A percentile compares a stretch with the other conserved stretches of the same genome.
Evolutionary conservation across 139 green algal genomes (phyloP).

Genomic region (Tetradesmus lagerheimii): DNA sequence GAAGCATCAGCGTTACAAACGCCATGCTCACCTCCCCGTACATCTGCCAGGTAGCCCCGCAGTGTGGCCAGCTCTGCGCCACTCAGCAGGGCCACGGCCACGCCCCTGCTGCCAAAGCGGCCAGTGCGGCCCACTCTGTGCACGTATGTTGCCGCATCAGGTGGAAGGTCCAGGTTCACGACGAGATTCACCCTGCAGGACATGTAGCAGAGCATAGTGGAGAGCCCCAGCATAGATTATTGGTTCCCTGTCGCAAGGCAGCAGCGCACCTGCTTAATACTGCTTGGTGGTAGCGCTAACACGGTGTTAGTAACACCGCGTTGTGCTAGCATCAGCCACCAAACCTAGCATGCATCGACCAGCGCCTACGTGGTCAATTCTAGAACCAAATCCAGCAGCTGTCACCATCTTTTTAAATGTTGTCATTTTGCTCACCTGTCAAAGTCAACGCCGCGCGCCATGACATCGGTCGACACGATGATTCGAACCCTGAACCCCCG

Average conservation of each 20-base stretch:
- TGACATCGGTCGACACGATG: constrained; percentile 87
- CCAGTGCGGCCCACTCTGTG: constrained; percentile 83
- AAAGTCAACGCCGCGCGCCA: constrained; percentile 87
- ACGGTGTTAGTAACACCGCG: no score
- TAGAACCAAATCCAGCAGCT: no score
- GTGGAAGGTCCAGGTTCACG: constrained; percentile 82
- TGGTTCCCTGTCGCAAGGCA: no score
- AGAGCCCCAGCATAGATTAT: no score
- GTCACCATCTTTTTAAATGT: background rate
- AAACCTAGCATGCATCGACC: no score
- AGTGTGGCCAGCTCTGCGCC: constrained; percentile 58
- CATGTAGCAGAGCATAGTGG: no score
- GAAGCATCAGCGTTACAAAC: no score
- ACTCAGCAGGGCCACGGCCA: constrained; percentile 74
- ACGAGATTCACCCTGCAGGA: constrained; percentile 79
- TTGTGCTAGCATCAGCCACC: no score
- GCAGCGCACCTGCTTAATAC: no score
- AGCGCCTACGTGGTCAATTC: no score
- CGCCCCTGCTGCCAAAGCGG: constrained; percentile 81
- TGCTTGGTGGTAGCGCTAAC: no score
- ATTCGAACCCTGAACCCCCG: constrained; percentile 65
- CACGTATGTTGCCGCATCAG: constrained; percentile 65
- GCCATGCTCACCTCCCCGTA: constrained; percentile 31
- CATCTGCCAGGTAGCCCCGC: constrained; percentile 54
- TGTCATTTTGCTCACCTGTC: constrained; percentile 37